Evolutionary conservation across 306 rosid genomes (phyloP), one percentile per base, ranked within the genome.

Genomic region (Lablab purpureus): DNA sequence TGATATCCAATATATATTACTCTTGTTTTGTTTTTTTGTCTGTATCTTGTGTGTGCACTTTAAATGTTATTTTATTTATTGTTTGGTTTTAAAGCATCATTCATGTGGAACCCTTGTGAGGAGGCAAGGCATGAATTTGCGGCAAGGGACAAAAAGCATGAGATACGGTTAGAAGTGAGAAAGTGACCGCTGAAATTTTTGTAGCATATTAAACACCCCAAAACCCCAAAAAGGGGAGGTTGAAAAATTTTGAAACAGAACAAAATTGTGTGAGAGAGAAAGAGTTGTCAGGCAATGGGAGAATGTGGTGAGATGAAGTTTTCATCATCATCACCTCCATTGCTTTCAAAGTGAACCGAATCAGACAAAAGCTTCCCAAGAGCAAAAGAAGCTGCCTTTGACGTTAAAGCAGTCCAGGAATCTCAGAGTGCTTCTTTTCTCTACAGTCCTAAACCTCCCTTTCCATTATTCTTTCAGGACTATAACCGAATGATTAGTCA

Each of bases 41-140:
- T 62, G 40, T 83, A 85, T 85, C 88, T 79, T 18, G 73, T 15
- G 87, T 81, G 77, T 65, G 83, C 71, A 77, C 54, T 62, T 58
- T 46, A 3, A 6, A 68, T 68, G 32, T 27, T 81, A 79, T 89
- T 87, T 65, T 85, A 89, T 83, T 83, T 43, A 43, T 12, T 83
- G 65, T 76, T 84, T 81, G 56, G 65, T 77, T 80, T 74, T 66
- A 79, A 80, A 78, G 82, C 89, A 81, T 73, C 70, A 71, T 87
- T 87, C 77, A 79, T 63, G 77, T 84, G 89, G 96, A 87, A 87
- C 89, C 94, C 92, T 85, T 52, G 52, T 28, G 71, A 88, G 90
- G 91, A 85, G 93, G 91, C 93, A 91, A 86, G 85, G 89, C 97
- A 89, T 91, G 93, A 91, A 88, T 85, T 88, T 87, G 90, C 89